phyloP scores from a whole-genome alignment of 2,329 filamentous ascomycete species.

The Exophiala viscosa region DNA sequence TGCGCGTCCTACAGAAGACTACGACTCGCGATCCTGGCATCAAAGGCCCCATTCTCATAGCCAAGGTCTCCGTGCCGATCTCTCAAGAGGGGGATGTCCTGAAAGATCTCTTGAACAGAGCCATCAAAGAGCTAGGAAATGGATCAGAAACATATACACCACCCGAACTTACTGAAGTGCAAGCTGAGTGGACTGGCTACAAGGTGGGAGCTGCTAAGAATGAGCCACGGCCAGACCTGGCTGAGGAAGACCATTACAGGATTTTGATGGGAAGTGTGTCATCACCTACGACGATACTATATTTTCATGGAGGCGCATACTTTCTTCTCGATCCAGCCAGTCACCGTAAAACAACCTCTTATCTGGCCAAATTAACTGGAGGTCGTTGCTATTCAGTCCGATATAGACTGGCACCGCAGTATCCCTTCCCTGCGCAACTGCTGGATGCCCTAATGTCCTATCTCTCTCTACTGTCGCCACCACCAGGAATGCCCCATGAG shows the following conservation, averaged over 20 bases:
- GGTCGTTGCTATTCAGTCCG: slow-evolving; percentile 43
- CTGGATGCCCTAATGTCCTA: slow-evolving; percentile 48
- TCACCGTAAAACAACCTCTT: slow-evolving; percentile 37
- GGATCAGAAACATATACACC: slow-evolving; percentile 39
- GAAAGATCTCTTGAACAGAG: slow-evolving; percentile 34
- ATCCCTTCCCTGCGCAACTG: slow-evolving; percentile 46
- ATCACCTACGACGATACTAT: slow-evolving; percentile 42
- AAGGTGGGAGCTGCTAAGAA: slow-evolving; percentile 38
- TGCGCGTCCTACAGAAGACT: slow-evolving; percentile 62
- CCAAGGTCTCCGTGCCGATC: slow-evolving; percentile 59
- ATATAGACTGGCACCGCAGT: slow-evolving; percentile 47
- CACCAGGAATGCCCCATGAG: slow-evolving; percentile 40
- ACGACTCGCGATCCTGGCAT: slow-evolving; percentile 62
- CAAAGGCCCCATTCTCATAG: slow-evolving; percentile 79
- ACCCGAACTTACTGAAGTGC: slow-evolving; percentile 36
- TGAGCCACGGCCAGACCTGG: slow-evolving; percentile 38
- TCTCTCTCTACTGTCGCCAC: slow-evolving; percentile 45
- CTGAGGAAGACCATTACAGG: slow-evolving; percentile 43
- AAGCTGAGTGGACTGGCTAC: slow-evolving; percentile 47
- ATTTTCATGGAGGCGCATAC: slow-evolving; percentile 47
- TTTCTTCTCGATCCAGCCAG: slow-evolving; percentile 45
- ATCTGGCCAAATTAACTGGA: slow-evolving; percentile 37
- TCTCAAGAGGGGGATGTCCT: slow-evolving; percentile 47
- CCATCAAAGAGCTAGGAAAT: slow-evolving; percentile 38
- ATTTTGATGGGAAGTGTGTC: slow-evolving; percentile 38